These are phyloP conservation scores for Ogataea naganishii DNA, from an alignment of 805 yeast genomes.

Conservation along the genomic window DNA sequence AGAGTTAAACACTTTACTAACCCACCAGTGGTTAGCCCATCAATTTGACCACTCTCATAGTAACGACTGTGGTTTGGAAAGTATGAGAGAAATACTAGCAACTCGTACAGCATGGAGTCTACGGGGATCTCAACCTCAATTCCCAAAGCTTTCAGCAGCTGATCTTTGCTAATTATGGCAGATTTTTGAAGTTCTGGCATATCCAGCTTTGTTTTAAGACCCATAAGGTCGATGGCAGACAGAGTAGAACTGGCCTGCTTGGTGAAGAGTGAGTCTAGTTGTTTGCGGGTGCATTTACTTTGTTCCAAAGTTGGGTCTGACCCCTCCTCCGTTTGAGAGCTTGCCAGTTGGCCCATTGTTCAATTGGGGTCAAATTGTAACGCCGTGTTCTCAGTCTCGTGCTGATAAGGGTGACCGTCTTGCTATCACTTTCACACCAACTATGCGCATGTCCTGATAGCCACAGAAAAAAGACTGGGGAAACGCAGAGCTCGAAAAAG, in stretches of 20 bases:
- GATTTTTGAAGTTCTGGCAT: slow-evolving; percentile 14
- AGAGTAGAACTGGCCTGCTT: slow-evolving; percentile 10
- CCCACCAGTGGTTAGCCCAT: slow-evolving; percentile 27
- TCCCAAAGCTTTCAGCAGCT: slow-evolving; percentile 21
- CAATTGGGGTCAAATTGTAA: too few relatives aligned
- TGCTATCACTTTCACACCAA: too few relatives aligned
- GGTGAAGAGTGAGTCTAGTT: slow-evolving; percentile 11
- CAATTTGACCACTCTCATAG: slow-evolving; percentile 4
- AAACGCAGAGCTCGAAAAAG: neutral
- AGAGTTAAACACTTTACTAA: slow-evolving; percentile 35
- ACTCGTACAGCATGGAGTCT: slow-evolving; percentile 27
- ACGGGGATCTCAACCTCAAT: slow-evolving; percentile 26
- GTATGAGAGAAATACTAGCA: slow-evolving; percentile 29
- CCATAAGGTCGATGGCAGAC: slow-evolving; percentile 15
- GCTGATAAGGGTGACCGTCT: too few relatives aligned
- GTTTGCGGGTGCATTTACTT: slow-evolving; percentile 8
- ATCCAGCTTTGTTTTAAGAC: slow-evolving; percentile 14
- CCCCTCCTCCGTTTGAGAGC: slow-evolving; percentile 5
- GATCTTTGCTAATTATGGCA: slow-evolving; percentile 16
- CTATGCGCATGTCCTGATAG: too few relatives aligned
- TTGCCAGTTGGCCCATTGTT: slow-evolving; percentile 16
- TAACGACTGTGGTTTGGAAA: slow-evolving; percentile 12
- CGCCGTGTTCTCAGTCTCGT: too few relatives aligned
- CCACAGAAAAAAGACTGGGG: too few relatives aligned
- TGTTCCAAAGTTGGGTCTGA: slow-evolving; percentile 5